phyloP scores from a whole-genome alignment of 2,329 filamentous ascomycete species.

The Trichoderma cornu-damae region DNA sequence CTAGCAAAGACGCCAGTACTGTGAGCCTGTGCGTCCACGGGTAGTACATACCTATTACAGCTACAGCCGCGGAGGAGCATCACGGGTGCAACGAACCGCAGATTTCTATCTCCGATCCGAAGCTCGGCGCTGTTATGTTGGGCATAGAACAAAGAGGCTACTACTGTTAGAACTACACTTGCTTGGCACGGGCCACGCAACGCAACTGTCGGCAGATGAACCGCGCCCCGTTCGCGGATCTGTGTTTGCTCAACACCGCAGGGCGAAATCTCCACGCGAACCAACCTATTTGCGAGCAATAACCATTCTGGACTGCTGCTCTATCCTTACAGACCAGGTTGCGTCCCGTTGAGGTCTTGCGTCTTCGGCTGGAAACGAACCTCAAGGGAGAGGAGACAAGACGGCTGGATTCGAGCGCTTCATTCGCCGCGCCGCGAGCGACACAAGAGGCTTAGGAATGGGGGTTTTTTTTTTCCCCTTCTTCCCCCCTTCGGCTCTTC shows the following conservation, averaged over 20 bases:
- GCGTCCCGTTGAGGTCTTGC: neutral
- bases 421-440: neutral
- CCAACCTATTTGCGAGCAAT: neutral
- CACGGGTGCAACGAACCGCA: neutral
- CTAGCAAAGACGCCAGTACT: neutral
- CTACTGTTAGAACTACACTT: neutral
- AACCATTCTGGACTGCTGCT: neutral
- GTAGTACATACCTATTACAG: neutral
- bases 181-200: neutral
- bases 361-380: neutral
- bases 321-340: no score
- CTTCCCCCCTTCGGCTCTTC: no score
- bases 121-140: neutral
- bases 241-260: neutral
- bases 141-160: neutral
- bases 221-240: neutral
- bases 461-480: neutral
- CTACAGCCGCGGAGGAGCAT: neutral
- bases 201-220: neutral
- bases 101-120: conserved; percentile 1
- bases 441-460: neutral
- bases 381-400: no score
- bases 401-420: neutral
- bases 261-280: neutral
- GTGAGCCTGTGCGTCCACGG: neutral